These are phyloP conservation scores for Brassica carinata DNA, from an alignment of 345 rosid species.

Conservation along the genomic window DNA sequence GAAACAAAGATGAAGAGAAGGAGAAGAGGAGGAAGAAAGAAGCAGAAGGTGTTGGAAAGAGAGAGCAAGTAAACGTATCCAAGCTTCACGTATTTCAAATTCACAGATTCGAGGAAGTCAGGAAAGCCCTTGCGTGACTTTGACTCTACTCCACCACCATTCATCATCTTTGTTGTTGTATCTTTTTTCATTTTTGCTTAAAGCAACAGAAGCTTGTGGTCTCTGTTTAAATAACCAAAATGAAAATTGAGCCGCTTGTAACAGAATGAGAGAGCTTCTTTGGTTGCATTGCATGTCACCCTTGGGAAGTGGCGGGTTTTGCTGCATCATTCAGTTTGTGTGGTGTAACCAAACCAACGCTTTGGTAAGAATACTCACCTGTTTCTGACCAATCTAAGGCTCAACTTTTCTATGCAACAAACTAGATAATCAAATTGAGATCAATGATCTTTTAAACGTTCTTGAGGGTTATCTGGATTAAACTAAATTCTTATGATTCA, in stretches of 20 bases:
- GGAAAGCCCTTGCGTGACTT: conserved; percentile 54
- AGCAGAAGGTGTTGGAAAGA: conserved; percentile 36
- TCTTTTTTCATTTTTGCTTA: conserved; percentile 40
- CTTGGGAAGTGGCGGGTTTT: conserved; percentile 34
- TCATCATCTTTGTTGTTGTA: conserved; percentile 59
- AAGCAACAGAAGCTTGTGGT: conserved; percentile 25
- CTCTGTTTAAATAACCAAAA: conserved; percentile 20
- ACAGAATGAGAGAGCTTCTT: conserved; percentile 43
- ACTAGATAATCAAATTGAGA: conserved; percentile 5
- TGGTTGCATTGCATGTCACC: conserved; percentile 43
- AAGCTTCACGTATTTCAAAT: conserved; percentile 62
- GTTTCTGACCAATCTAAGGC: background rate
- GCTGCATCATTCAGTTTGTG: conserved; percentile 37
- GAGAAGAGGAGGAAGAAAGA: conserved; percentile 43
- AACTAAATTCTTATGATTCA: conserved; percentile 10
- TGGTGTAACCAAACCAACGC: conserved; percentile 24
- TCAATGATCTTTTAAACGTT: background rate
- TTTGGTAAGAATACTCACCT: too few species aligned
- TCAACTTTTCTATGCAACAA: background rate
- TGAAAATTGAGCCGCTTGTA: conserved; percentile 12
- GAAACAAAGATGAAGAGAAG: conserved; percentile 40
- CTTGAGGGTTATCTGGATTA: background rate
- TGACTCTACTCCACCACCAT: conserved; percentile 41
- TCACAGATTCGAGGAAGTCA: conserved; percentile 52
- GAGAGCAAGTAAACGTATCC: conserved; percentile 63